Base-by-base conservation (phyloP, 2,329 filamentous ascomycete genomes). In the Fusarium tupiense region DNA sequence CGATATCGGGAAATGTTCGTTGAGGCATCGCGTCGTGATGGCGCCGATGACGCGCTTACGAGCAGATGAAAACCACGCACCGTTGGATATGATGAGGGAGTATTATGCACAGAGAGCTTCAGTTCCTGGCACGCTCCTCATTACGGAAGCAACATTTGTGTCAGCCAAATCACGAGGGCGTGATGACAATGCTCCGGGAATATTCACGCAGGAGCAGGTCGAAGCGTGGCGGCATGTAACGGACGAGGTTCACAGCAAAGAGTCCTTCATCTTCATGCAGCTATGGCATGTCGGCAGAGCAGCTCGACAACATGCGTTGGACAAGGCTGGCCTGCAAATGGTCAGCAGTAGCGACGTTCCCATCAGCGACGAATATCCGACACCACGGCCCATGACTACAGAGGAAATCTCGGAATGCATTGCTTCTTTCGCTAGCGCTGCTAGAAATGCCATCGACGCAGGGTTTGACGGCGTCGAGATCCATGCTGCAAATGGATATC, bases 31-130 rank as follows among this genome's bases (percentile, higher is more conserved):
- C 24, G 54, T 65, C 22, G 47, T 72, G 10, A 72, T 72, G 69
- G 64, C 67, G 9, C 66, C 67, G 5, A 64, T 72, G 64, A 72
- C 69, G 10, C 60, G 69, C 7, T 29, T 69, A 16, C 37, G 69
- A 3, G 53, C 69, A 1, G 56, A 58, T 17, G 53, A 67, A 13
- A 61, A 71, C 16, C 61, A 54, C 24, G 38, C 62, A 35, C 71
- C 71, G 4, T 10, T 59, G 8, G 52, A 59, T 37, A 64, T 73
- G 31, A 71, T 63, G 43, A 13, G 37, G 1, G 64, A 75, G 8
- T 75, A 75, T 50, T 75, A 75, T 49, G 43, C 59, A 0, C 69
- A 75, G 26, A 41, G 72, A 10, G 63, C 72, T 11, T 67, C 64
- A 11, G 56, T 72, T 6, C 72, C 59, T 1, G 72, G 72, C 6